Percentiles rank a stretch among this genome's conserved stretches.
These are phyloP conservation scores for Fusarium illudens DNA, from an alignment of 2,329 filamentous ascomycete genomes.

Conservation along the genomic window DNA sequence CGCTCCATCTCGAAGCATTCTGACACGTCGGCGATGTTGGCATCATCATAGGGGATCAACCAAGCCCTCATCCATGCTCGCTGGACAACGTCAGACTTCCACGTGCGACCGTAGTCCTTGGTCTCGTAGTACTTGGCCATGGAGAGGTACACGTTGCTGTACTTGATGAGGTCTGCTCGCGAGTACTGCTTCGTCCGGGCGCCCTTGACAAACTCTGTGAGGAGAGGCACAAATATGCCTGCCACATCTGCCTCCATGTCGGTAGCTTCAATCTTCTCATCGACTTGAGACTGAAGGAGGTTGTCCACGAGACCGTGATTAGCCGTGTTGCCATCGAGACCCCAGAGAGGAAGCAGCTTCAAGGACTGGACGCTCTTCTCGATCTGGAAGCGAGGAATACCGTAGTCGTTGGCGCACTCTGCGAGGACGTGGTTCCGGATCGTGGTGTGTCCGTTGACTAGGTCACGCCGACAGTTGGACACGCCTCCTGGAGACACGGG, in stretches of 20 bases:
- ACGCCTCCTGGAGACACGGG: conserved; percentile 31
- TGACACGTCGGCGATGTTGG: conserved; percentile 18
- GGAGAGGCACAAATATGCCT: conserved; percentile 20
- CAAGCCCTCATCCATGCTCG: conserved; percentile 22
- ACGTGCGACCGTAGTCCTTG: conserved; percentile 27
- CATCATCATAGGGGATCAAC: conserved; percentile 21
- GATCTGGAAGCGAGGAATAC: conserved; percentile 31
- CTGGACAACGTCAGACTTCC: conserved; percentile 14
- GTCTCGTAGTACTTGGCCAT: conserved; percentile 34
- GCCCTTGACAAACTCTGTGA: conserved; percentile 30
- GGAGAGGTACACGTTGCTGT: conserved; percentile 25
- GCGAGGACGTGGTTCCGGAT: conserved; percentile 34
- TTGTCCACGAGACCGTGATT: conserved; percentile 32
- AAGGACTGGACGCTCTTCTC: conserved; percentile 35
- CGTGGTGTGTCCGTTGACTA: conserved; percentile 33
- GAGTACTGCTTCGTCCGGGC: conserved; percentile 25
- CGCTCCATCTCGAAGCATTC: conserved; percentile 30
- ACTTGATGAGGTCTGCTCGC: conserved; percentile 24
- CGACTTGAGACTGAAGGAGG: conserved; percentile 26
- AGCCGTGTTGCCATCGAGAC: conserved; percentile 27
- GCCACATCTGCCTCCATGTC: conserved; percentile 17
- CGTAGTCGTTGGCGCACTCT: conserved; percentile 32
- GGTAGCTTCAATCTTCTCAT: conserved; percentile 27
- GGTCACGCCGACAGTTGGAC: conserved; percentile 30
- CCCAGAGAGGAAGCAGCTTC: conserved; percentile 32